phyloP scores from a whole-genome alignment of 192 early-diverging fungal genomes.

The Podila epigama region DNA sequence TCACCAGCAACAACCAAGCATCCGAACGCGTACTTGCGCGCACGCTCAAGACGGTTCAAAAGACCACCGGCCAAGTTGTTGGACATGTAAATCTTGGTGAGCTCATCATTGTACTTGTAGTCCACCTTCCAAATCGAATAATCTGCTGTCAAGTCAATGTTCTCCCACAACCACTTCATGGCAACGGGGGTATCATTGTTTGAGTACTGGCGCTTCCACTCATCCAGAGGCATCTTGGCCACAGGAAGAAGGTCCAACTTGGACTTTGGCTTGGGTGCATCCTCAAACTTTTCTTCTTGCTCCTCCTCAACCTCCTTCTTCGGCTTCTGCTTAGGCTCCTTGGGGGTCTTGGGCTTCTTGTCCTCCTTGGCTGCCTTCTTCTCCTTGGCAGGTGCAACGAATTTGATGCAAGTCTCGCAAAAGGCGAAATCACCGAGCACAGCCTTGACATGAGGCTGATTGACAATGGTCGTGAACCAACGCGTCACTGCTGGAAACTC shows the following conservation, averaged over 20 bases:
- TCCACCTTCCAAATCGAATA: conserved; percentile 87
- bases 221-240: conserved; percentile 78
- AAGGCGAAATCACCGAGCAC: conserved; percentile 74
- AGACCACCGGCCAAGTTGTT: conserved; percentile 89
- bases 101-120: conserved; percentile 93
- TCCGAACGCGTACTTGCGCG: conserved; percentile 91
- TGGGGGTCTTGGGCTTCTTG: conserved; percentile 59
- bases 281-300: conserved; percentile 65
- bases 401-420: conserved; percentile 66
- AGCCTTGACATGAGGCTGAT: conserved; percentile 84
- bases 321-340: conserved; percentile 56
- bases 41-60: conserved; percentile 83
- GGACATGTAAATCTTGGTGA: conserved; percentile 86
- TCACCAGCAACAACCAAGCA: conserved; percentile 76
- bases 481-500: conserved; percentile 85
- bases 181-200: conserved; percentile 90
- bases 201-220: conserved; percentile 95
- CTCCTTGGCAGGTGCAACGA: conserved; percentile 65
- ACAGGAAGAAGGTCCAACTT: conserved; percentile 83
- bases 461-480: conserved; percentile 86
- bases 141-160: conserved; percentile 77
- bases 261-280: conserved; percentile 88
- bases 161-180: conserved; percentile 89
- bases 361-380: conserved; percentile 62
- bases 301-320: conserved; percentile 60